These are phyloP conservation scores for Calendula officinalis DNA, from an alignment of 129 eudicot species.

Conservation along the genomic window DNA sequence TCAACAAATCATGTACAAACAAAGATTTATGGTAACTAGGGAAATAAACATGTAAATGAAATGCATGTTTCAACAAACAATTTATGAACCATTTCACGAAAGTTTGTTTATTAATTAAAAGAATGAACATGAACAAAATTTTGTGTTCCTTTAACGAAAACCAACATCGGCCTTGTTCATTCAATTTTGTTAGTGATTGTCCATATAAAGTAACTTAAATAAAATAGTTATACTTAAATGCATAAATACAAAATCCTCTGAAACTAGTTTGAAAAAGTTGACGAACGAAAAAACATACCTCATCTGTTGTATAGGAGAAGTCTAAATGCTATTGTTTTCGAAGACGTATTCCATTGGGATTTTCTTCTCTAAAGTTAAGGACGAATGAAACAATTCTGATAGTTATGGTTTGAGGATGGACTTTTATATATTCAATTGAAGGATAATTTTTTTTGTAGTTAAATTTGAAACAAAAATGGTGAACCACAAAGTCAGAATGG, in stretches of 20 bases:
- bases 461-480: slow-evolving; percentile 19
- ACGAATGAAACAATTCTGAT: not conserved
- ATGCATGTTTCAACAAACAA: too few relatives aligned
- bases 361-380: not conserved
- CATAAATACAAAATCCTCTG: not conserved
- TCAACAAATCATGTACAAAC: too few relatives aligned
- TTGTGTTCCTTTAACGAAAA: too few relatives aligned
- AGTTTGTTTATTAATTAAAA: too few relatives aligned
- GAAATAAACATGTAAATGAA: too few relatives aligned
- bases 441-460: slow-evolving; percentile 14
- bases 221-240: too few relatives aligned
- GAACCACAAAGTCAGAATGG: slow-evolving; percentile 24
- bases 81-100: too few relatives aligned
- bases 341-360: not conserved
- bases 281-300: slow-evolving; percentile 15
- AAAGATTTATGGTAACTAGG: too few relatives aligned
- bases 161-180: too few relatives aligned
- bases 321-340: not conserved
- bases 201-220: too few relatives aligned
- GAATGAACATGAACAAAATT: too few relatives aligned
- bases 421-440: slow-evolving; percentile 9
- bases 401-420: not conserved
- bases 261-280: not conserved
- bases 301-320: not conserved
- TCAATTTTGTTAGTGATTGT: too few relatives aligned